Evolutionary conservation across 75 land plant species (phyloP), one percentile per base, ranked within the genome.

Genomic region (Sequoiadendron giganteum): DNA sequence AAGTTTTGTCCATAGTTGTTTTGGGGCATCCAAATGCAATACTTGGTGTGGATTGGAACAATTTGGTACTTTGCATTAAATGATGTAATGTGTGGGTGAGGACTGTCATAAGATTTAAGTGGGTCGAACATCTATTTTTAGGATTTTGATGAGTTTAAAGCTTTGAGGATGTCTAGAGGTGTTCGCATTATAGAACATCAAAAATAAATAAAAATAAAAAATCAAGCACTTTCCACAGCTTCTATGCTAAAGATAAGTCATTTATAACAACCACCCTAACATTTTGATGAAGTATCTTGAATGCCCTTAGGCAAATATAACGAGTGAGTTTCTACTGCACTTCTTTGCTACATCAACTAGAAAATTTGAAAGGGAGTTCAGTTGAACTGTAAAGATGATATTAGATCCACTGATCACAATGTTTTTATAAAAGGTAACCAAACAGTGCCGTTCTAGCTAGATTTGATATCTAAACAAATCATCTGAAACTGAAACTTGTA

Each of bases 281-380:
- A 56, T 56, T 56, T 58, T 58, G 65, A 58, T 19, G 25, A 56
- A 58, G 21, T 58, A 58, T 19, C 21, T 36, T 49, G 38, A 1
- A 80, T 42, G 45, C 5, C 65, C 16, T 55, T 55, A 40, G 18
- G 7, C 45, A 19, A 80, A 3, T 15, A 42, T 80, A 13, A 16
- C 21, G 38, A 80, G 65, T 80, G 83, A 72, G 36, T 72, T 72
- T 86, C 95, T 98, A 77, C 80, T 73, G 82, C 99, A 96, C 89
- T 96, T 98, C 32, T 92, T 94, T 85, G 89, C 86, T 52, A 98
- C 94, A 91, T 98, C 98, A 79, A 83, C 91, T 90, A 95, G 96
- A 3, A 98, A 85, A 87, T 98, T 98, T 25, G 91, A 65, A 36
- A 91, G 87, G 21, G 90, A 88, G 88, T 94, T 88, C 90, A 91